phyloP scores from a whole-genome alignment of 345 rosid species.

The Pseudoturritis turrita region DNA sequence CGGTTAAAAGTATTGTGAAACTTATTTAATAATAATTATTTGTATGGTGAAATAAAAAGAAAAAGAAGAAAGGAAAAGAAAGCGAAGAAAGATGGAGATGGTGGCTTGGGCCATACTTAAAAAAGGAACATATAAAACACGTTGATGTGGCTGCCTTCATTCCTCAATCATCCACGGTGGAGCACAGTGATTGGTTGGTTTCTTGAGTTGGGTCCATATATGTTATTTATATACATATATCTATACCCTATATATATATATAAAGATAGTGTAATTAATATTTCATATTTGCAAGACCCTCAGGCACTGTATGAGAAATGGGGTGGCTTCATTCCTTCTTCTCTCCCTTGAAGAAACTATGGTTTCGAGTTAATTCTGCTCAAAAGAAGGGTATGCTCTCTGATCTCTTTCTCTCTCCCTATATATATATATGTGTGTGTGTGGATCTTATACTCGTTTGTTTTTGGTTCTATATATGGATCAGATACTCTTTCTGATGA shows the following conservation, averaged over 20 bases:
- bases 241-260: constrained; percentile 22
- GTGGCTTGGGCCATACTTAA: constrained; percentile 37
- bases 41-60: not conserved
- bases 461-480: not conserved
- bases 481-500: not conserved
- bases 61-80: not conserved
- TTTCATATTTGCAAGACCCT: constrained; percentile 40
- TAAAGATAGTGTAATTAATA: not conserved
- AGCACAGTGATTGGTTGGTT: constrained; percentile 11
- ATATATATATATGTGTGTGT: not conserved
- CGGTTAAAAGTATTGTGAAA: constrained; percentile 19
- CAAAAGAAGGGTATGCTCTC: constrained; percentile 60
- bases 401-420: constrained; percentile 9
- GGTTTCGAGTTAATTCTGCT: constrained; percentile 69
- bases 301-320: constrained; percentile 45
- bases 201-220: constrained; percentile 14
- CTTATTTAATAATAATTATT: constrained; percentile 2
- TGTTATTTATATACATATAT: not conserved
- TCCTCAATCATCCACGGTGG: constrained; percentile 22
- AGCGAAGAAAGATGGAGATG: constrained; percentile 20
- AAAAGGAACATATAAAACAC: constrained; percentile 31
- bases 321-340: constrained; percentile 87
- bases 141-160: constrained; percentile 30
- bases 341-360: constrained; percentile 92
- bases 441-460: not conserved